phyloP scores from a whole-genome alignment of 352 stramenopile genomes.

The Globisporangium parvum region DNA sequence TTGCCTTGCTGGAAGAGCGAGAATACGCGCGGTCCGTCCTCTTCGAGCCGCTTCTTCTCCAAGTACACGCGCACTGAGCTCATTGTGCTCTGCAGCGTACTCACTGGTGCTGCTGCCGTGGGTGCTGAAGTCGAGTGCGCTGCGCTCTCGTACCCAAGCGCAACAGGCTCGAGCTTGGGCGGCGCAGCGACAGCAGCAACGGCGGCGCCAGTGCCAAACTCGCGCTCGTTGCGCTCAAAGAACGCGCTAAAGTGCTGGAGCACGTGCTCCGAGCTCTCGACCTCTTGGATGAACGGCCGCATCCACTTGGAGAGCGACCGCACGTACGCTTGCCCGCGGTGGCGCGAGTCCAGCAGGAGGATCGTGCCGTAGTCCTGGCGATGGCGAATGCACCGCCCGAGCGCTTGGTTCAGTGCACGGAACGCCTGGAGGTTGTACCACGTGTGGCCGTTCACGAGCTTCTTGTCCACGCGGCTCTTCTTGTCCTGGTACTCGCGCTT shows the following conservation, averaged over 20 bases:
- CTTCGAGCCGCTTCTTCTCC: constrained; percentile 15
- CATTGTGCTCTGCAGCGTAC: constrained; percentile 18
- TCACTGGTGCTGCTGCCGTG: background rate
- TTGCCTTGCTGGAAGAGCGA: constrained; percentile 15
- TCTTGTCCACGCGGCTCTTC: constrained; percentile 52
- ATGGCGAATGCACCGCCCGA: constrained; percentile 98
- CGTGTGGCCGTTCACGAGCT: constrained; percentile 56
- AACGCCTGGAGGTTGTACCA: constrained; percentile 99
- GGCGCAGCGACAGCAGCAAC: background rate
- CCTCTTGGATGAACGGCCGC: constrained; percentile 63
- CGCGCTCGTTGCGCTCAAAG: constrained; percentile 48
- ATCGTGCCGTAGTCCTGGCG: constrained; percentile 96
- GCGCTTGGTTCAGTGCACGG: constrained; percentile 98
- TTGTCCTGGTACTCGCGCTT: constrained; percentile 83
- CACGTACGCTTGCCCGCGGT: constrained; percentile 54
- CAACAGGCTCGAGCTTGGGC: constrained; percentile 14
- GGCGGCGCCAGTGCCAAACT: constrained; percentile 22
- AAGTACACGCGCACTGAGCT: constrained; percentile 28
- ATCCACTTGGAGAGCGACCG: constrained; percentile 80
- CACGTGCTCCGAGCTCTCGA: constrained; percentile 60
- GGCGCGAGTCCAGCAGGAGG: constrained; percentile 92
- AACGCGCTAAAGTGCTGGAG: constrained; percentile 55
- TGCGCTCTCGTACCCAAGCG: constrained; percentile 38
- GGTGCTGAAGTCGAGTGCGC: background rate
- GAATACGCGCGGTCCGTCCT: constrained; percentile 9